Percentiles rank a stretch among this genome's conserved stretches.
Conservation (phyloP, 495 filamentous ascomycete genomes). For the Penicillium riverlandense region DNA sequence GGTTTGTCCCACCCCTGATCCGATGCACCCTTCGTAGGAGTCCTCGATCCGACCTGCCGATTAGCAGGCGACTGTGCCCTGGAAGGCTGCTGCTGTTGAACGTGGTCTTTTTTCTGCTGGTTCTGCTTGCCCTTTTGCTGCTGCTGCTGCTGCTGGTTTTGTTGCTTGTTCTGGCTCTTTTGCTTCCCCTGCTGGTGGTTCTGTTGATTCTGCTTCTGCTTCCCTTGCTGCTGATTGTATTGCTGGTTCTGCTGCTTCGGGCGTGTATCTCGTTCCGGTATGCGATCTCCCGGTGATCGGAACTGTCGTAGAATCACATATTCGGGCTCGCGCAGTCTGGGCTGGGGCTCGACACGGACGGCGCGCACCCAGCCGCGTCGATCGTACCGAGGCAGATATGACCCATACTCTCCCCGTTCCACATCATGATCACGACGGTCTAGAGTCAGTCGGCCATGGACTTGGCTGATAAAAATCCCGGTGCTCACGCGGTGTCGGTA, state of each 20-base stretch:
- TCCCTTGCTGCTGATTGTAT: not conserved
- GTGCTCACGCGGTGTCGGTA: not conserved
- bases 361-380: not conserved
- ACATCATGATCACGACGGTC: not conserved
- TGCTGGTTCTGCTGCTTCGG: not conserved
- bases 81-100: too few species aligned
- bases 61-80: too few species aligned
- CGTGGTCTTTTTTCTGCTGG: not conserved
- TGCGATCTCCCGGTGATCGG: not conserved
- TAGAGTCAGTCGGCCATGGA: not conserved
- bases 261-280: not conserved
- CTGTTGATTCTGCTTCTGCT: not conserved
- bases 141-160: not conserved
- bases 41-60: too few species aligned
- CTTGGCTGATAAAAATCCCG: not conserved
- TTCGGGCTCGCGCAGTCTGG: not conserved
- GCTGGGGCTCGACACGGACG: not conserved
- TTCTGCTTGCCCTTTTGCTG: not conserved
- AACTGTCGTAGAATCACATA: not conserved
- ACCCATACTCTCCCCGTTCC: too few species aligned
- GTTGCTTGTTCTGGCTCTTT: not conserved
- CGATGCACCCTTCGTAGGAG: too few species aligned
- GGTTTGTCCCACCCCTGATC: too few species aligned
- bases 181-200: not conserved
- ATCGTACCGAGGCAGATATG: too few species aligned